Percentiles rank a stretch among this genome's conserved stretches.
These are phyloP conservation scores for Thielaviopsis ethacetica DNA, from an alignment of 2,329 filamentous ascomycete genomes.

Conservation along the genomic window DNA sequence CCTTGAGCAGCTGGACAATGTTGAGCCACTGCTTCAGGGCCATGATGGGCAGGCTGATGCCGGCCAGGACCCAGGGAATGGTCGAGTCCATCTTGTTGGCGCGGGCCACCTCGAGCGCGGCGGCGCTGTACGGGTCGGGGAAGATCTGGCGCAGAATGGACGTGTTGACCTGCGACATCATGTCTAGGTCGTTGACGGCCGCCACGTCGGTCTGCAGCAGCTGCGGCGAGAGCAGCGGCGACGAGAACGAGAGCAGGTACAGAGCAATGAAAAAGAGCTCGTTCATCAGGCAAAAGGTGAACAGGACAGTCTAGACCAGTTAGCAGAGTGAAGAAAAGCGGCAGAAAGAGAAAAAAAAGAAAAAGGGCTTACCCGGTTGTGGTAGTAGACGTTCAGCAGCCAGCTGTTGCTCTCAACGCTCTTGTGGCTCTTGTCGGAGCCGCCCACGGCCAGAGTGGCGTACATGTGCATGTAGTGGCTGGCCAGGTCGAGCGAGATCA, in stretches of 20 bases:
- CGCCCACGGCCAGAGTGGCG: constrained; percentile 76
- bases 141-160: constrained; percentile 60
- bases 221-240: constrained; percentile 71
- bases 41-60: constrained; percentile 75
- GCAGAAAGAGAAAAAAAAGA: background rate
- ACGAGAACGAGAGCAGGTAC: constrained; percentile 94
- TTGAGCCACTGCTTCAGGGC: constrained; percentile 86
- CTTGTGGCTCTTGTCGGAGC: constrained; percentile 73
- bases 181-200: constrained; percentile 29
- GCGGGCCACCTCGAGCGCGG: constrained; percentile 77
- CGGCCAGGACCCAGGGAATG: constrained; percentile 53
- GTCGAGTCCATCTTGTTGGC: constrained; percentile 82
- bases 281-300: constrained; percentile 78
- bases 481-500: constrained; percentile 84
- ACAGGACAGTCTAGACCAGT: constrained; percentile 58
- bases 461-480: constrained; percentile 99
- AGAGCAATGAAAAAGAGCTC: constrained; percentile 97
- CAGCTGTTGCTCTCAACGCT: constrained; percentile 78
- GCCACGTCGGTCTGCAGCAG: constrained; percentile 39
- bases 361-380: constrained; percentile 59
- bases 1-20: constrained; percentile 82
- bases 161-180: constrained; percentile 53
- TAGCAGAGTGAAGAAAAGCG: background rate
- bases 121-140: constrained; percentile 78
- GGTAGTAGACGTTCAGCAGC: constrained; percentile 90